Evolutionary conservation across 1,284 basidiomycete genomes (phyloP).

Genomic region (Cryptococcus sp.): DNA sequence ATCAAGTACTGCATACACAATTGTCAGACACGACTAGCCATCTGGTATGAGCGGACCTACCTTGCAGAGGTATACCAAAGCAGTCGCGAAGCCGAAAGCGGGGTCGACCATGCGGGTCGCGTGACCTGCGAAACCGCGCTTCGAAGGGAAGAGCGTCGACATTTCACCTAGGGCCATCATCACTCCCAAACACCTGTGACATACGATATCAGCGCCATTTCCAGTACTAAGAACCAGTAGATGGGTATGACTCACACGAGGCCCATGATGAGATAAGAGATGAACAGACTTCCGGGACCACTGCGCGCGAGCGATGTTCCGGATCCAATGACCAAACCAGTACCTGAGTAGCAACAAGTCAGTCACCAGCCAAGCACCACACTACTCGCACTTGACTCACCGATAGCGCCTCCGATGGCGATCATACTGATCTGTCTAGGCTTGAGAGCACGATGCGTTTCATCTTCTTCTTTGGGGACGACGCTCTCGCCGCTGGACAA

Average conservation of each 20-base stretch:
- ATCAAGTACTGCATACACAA: slow-evolving; percentile 43
- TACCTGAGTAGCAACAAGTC: slow-evolving; percentile 40
- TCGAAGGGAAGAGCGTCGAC: slow-evolving; percentile 54
- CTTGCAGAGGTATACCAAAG: slow-evolving; percentile 32
- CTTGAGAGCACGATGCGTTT: slow-evolving; percentile 39
- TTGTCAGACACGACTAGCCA: too few relatives aligned
- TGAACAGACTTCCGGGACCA: slow-evolving; percentile 55
- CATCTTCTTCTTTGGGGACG: slow-evolving; percentile 28
- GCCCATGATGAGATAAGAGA: slow-evolving; percentile 54
- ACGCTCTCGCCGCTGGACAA: slow-evolving; percentile 15
- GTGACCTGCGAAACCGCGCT: slow-evolving; percentile 51
- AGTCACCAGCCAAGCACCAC: not conserved
- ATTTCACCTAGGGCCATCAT: slow-evolving; percentile 54
- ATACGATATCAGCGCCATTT: too few relatives aligned
- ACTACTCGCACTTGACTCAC: slow-evolving; percentile 27
- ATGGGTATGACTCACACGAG: slow-evolving; percentile 23
- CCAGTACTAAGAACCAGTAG: too few relatives aligned
- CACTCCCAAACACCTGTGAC: slow-evolving; percentile 24
- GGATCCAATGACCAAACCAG: slow-evolving; percentile 73
- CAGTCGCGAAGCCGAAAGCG: slow-evolving; percentile 38
- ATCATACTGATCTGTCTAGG: slow-evolving; percentile 53
- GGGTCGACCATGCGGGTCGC: slow-evolving; percentile 55
- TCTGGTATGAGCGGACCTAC: slow-evolving; percentile 37
- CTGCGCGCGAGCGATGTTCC: slow-evolving; percentile 52
- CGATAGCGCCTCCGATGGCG: slow-evolving; percentile 58